Evolutionary conservation across 2,329 filamentous ascomycete genomes (phyloP), one percentile per base, ranked within the genome.

Genomic region (Colletotrichum euphorbiae): DNA sequence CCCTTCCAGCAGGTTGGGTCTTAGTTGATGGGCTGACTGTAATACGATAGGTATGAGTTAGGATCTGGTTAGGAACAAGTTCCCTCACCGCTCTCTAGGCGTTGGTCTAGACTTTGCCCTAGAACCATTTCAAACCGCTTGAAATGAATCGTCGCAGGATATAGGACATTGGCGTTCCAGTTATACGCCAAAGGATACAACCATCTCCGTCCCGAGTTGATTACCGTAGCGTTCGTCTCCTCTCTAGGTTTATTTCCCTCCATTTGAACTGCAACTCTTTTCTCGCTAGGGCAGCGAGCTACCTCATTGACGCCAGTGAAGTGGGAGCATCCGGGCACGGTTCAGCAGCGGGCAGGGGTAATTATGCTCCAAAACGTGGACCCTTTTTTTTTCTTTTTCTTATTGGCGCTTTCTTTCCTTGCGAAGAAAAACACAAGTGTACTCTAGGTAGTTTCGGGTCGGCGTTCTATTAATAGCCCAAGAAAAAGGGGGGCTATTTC

Each of bases 391-490:
- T n/a, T n/a, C n/a, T n/a, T n/a, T n/a, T n/a, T n/a, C n/a, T n/a
- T n/a, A n/a, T n/a, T n/a, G n/a, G n/a, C n/a, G 21, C 28, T 3
- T 33, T 45, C 42, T 42, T 9, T 19, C 50, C 31, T 19, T 12
- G n/a, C 24, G 13, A 24, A 24, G 21, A 24, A 24, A 24, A 24
- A 4, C n/a, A n/a, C n/a, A n/a, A n/a, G n/a, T n/a, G n/a, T n/a
- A n/a, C 21, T 21, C 5, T 24, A 24, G 21, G n/a, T n/a, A n/a
- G n/a, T n/a, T 24, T 5, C 3, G 21, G 21, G 21, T 24, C 57
- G 46, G 60, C 31, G 45, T 24, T 45, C 59, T 67, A 67, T 43
- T 63, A 57, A 67, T 67, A 67, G 64, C 36, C 4, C 19, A 54
- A 11, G 24, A 21, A 17, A 43, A 40, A 50, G 40, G 33, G 13